phyloP scores from a whole-genome alignment of 169 alveolate species.

The Perkinsus olseni region DNA sequence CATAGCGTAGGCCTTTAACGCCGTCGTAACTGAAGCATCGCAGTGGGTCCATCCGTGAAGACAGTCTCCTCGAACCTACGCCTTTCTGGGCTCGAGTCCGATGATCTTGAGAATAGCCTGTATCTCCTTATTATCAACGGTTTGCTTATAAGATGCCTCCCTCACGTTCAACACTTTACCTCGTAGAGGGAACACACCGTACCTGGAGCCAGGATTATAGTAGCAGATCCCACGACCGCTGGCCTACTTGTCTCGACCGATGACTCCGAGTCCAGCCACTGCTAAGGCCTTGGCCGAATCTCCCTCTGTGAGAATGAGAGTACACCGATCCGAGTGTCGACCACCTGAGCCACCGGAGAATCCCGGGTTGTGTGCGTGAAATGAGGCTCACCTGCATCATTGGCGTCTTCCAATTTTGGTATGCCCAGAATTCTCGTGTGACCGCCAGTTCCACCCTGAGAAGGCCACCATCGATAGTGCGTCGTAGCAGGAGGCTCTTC shows the following conservation, averaged over 20 bases:
- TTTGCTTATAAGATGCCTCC: constrained; percentile 90
- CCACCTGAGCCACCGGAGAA: background rate
- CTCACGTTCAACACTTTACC: constrained; percentile 98
- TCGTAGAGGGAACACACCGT: constrained; percentile 96
- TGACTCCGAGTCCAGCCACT: constrained; percentile 96
- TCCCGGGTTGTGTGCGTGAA: constrained; percentile 23
- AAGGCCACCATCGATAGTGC: too few relatives aligned
- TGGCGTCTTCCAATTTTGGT: constrained; percentile 98
- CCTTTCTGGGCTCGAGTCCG: constrained; percentile 75
- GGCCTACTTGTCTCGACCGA: constrained; percentile 87
- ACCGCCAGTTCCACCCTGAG: constrained; percentile 17
- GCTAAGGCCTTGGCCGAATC: constrained; percentile 99
- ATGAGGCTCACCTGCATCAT: constrained; percentile 88
- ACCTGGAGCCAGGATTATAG: background rate
- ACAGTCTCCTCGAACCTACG: constrained; percentile 4
- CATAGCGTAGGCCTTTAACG: constrained; percentile 88
- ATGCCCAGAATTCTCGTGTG: constrained; percentile 73
- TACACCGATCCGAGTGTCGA: constrained; percentile 74
- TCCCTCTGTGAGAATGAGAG: constrained; percentile 98
- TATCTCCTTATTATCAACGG: constrained; percentile 90
- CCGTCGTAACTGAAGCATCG: constrained; percentile 47
- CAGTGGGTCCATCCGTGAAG: background rate
- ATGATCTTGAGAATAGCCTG: constrained; percentile 88
- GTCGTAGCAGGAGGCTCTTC: too few relatives aligned
- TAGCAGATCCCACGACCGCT: background rate